A percentile compares a stretch with the other conserved stretches of the same genome.
Conservation (phyloP, 805 yeast species). For the Wickerhamiella occidentalis region DNA sequence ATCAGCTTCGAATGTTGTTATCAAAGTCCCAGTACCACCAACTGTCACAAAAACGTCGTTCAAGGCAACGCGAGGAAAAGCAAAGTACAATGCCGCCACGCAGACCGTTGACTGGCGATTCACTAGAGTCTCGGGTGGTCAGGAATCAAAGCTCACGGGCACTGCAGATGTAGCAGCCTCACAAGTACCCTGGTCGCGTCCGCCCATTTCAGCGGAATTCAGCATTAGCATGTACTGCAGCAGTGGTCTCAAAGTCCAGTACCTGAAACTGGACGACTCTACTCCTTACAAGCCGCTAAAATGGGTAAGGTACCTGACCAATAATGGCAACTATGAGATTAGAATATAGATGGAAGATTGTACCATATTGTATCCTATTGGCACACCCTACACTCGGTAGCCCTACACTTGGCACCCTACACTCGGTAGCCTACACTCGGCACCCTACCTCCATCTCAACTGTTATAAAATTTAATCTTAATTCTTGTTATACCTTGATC, state of each 20-base stretch:
- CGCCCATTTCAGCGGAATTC: conserved; percentile 65
- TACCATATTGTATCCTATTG: background rate
- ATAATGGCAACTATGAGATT: conserved; percentile 71
- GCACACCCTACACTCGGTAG: no score
- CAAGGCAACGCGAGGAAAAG: conserved; percentile 46
- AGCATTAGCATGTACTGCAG: conserved; percentile 60
- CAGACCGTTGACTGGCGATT: conserved; percentile 58
- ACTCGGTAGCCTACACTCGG: no score
- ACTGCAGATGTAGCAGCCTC: conserved; percentile 34
- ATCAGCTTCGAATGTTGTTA: conserved; percentile 48
- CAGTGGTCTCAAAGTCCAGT: conserved; percentile 64
- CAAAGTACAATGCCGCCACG: conserved; percentile 56
- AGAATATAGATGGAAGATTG: conserved; percentile 36
- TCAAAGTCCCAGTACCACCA: conserved; percentile 61
- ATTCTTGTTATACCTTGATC: no score
- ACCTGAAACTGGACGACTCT: conserved; percentile 51
- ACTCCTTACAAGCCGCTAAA: conserved; percentile 59
- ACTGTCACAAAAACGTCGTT: conserved; percentile 39
- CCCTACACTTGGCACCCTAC: no score
- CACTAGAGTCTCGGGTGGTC: conserved; percentile 52
- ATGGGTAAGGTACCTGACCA: conserved; percentile 73
- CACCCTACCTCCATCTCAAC: no score
- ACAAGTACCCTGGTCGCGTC: conserved; percentile 43
- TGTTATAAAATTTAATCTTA: no score
- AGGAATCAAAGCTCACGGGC: conserved; percentile 49